Evolutionary conservation across 208 protist genomes (phyloP).

Genomic region (Sergeia podlipaevii): DNA sequence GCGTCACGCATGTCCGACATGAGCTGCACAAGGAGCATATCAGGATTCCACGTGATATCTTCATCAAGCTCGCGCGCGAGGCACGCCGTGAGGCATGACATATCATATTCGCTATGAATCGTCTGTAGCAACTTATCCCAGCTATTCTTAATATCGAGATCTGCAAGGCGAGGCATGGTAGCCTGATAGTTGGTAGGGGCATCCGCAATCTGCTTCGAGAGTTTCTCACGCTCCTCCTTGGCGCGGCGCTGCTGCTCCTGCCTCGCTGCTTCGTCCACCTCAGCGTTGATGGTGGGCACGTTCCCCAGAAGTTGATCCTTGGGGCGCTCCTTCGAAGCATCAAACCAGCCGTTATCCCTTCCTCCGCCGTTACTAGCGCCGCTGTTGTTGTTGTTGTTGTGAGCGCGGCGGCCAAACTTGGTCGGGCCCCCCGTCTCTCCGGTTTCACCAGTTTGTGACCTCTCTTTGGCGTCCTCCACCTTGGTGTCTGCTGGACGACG

Average conservation of each 20-base stretch:
- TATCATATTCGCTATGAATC: slow-evolving; percentile 74
- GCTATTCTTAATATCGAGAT: slow-evolving; percentile 62
- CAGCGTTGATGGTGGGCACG: slow-evolving; percentile 43
- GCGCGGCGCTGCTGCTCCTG: slow-evolving; percentile 23
- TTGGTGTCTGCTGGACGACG: background rate
- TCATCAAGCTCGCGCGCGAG: slow-evolving; percentile 82
- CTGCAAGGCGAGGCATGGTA: slow-evolving; percentile 68
- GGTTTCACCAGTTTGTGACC: too few species aligned
- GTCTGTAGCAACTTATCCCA: slow-evolving; percentile 67
- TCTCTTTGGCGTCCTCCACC: background rate
- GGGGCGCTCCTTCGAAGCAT: background rate
- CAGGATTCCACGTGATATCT: slow-evolving; percentile 82
- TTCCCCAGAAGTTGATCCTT: slow-evolving; percentile 25
- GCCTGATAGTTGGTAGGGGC: slow-evolving; percentile 61
- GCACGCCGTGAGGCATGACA: slow-evolving; percentile 73
- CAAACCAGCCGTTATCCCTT: slow-evolving; percentile 1
- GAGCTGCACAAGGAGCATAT: slow-evolving; percentile 88
- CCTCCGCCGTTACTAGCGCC: background rate
- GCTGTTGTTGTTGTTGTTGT: background rate
- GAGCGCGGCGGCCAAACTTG: slow-evolving; percentile 1
- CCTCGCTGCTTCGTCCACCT: slow-evolving; percentile 27
- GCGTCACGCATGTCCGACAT: slow-evolving; percentile 84
- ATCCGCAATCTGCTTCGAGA: slow-evolving; percentile 56
- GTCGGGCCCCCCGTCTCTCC: slow-evolving; percentile 3
- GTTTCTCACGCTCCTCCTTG: slow-evolving; percentile 37